Base-by-base conservation (phyloP, 352 stramenopile genomes). In the Phytopythium oedochilum region DNA sequence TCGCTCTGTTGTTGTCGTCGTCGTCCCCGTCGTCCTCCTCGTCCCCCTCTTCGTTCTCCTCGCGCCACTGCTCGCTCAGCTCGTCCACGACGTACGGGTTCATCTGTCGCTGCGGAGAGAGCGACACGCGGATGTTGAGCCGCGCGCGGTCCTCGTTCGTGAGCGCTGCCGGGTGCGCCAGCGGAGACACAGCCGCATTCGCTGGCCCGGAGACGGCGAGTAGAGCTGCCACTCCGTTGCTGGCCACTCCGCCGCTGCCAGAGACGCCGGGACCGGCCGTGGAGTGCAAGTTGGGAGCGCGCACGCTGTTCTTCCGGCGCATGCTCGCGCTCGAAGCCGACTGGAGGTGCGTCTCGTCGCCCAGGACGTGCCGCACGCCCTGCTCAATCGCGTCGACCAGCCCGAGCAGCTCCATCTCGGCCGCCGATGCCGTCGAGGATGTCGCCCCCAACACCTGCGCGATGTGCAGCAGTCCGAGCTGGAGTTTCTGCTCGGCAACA, bases 391-490 rank as follows among this genome's bases (percentile, higher is more conserved):
- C 63, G 43, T 92, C 80, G 2, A 75, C 73, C 1, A 94, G 63
- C 51, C 84, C 76, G 20, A 82, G 60, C n/a, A 81, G 71, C 34
- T 82, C 79, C 50, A 86, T 70, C 31, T 78, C 67, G 42, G 67
- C 60, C 22, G 71, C 60, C 8, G 60, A 31, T 0, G 34, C n/a
- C 14, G 49, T 14, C 22, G 49, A 43, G 23, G 56, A 58, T 3
- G 60, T 52, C 18, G 89, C 72, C n/a, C 78, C 80, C 22, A 92
- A 54, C 18, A 94, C 73, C 20, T 90, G 79, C 10, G 78, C 79
- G n/a, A 94, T 73, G 55, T 94, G 84, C 17, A 88, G 60, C 32
- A 94, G 65, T 11, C 84, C 84, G 9, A 92, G 63, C 34, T 92
- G 76, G 23, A 94, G 61, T 48, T 85, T 89, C 61, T 84, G 40